Evolutionary conservation across 345 rosid species (phyloP), one percentile per base, ranked within the genome.

Genomic region (Eucalyptus sp.): DNA sequence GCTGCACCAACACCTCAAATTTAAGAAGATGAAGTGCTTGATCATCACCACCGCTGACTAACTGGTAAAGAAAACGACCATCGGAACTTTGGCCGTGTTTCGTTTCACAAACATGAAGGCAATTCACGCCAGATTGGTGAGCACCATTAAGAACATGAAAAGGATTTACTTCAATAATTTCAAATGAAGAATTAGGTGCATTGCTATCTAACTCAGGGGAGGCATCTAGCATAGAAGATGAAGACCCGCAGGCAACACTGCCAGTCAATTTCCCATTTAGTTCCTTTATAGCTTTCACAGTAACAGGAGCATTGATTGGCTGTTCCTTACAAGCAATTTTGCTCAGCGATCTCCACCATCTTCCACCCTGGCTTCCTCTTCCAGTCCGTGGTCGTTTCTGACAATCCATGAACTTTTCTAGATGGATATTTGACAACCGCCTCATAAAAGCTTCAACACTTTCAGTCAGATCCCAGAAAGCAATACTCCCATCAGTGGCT

Each of bases 311-410:
- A 88, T 84, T 88, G 44, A 86, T 87, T 62, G 87, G 88, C 79
- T 90, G 86, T 91, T 86, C 91, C 80, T 90, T 93, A 41, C 89
- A 88, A 51, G 83, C 76, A 86, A 89, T 89, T 66, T 89, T 44
- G 88, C 91, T 90, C 86, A 94, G 90, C 10, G 94, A 91, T 92
- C 94, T 93, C 98, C 98, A 94, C 94, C 95, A 92, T 89, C 98
- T 92, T 89, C 99, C 99, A 90, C 99, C 98, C 90, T 95, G 99
- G 91, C 98, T 98, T 93, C 99, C 99, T 90, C 99, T 95, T 71
- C 99, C 98, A 31, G 98, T 98, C 86, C 95, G 94, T 46, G 99
- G 99, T 83, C 98, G 94, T 93, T 93, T 94, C 88, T 92, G 97
- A 91, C 93, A 93, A 90, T 94, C 96, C 87, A 91, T 92, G 88